Evolutionary conservation across 208 protist species (phyloP).

Genomic region (Trypanosoma congolense): DNA sequence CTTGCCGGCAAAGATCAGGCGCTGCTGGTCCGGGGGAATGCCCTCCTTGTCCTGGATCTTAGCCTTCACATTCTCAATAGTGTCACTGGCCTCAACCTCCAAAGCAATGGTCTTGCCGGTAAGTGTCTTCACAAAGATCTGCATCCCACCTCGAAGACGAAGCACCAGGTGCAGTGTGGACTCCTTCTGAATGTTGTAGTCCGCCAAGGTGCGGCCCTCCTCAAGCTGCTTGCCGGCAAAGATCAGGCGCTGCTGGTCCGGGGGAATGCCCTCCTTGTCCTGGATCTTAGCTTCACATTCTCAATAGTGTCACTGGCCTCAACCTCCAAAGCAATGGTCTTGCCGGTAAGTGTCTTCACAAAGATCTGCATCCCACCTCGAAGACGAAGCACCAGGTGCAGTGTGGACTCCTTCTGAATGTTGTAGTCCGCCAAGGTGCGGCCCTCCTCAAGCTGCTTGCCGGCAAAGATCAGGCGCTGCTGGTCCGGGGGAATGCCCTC

Average conservation of each 20-base stretch:
- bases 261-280: slow-evolving; percentile 97
- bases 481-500: background rate
- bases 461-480: background rate
- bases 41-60: slow-evolving; percentile 99
- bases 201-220: slow-evolving; percentile 95
- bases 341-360: slow-evolving; percentile 91
- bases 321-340: slow-evolving; percentile 92
- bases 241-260: slow-evolving; percentile 92
- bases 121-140: slow-evolving; percentile 94
- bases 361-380: slow-evolving; percentile 1
- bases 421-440: background rate
- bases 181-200: slow-evolving; percentile 99
- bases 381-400: background rate
- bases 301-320: slow-evolving; percentile 92
- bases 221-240: slow-evolving; percentile 96
- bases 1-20: slow-evolving; percentile 95
- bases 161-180: slow-evolving; percentile 98
- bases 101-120: slow-evolving; percentile 93
- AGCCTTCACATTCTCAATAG: slow-evolving; percentile 93
- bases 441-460: background rate
- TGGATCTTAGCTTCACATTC: slow-evolving; percentile 97
- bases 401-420: background rate
- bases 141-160: slow-evolving; percentile 81
- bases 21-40: slow-evolving; percentile 93
- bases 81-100: slow-evolving; percentile 91